Conservation (phyloP, 441 rosid species). For the Isatis lusitanica region DNA sequence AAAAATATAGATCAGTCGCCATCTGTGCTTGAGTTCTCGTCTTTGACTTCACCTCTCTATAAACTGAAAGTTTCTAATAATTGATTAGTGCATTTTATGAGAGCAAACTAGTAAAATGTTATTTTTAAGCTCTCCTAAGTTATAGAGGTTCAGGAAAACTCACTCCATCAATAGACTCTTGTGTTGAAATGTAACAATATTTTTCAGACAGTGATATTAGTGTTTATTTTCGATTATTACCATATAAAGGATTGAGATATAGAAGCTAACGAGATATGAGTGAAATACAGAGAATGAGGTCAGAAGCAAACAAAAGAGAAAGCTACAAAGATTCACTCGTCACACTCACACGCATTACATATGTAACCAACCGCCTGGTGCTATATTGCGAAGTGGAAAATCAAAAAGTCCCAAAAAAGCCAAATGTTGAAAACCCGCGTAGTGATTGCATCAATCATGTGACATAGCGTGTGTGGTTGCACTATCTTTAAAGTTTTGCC, state of each 20-base stretch:
- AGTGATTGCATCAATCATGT: slow-evolving; percentile 22
- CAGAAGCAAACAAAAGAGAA: slow-evolving; percentile 11
- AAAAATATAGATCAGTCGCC: background rate
- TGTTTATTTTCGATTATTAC: background rate
- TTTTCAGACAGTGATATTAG: background rate
- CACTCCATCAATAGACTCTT: background rate
- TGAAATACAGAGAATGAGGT: slow-evolving; percentile 12
- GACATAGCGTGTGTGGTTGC: slow-evolving; percentile 29
- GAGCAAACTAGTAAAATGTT: no score
- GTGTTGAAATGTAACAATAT: background rate
- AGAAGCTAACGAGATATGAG: background rate
- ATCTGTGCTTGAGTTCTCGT: background rate
- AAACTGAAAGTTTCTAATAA: background rate
- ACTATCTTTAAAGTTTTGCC: slow-evolving; percentile 23
- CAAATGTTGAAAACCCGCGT: slow-evolving; percentile 1
- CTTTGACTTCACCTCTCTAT: background rate
- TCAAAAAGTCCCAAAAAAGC: slow-evolving; percentile 1
- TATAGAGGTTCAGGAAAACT: background rate
- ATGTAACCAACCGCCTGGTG: slow-evolving; percentile 2
- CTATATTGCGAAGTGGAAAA: slow-evolving; percentile 2
- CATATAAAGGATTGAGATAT: background rate
- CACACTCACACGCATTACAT: background rate
- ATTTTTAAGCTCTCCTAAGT: no score
- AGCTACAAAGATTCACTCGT: background rate
- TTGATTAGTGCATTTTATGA: background rate